Conservation (phyloP, 1,284 basidiomycete species). For the Cryptococcus amylolentus region DNA sequence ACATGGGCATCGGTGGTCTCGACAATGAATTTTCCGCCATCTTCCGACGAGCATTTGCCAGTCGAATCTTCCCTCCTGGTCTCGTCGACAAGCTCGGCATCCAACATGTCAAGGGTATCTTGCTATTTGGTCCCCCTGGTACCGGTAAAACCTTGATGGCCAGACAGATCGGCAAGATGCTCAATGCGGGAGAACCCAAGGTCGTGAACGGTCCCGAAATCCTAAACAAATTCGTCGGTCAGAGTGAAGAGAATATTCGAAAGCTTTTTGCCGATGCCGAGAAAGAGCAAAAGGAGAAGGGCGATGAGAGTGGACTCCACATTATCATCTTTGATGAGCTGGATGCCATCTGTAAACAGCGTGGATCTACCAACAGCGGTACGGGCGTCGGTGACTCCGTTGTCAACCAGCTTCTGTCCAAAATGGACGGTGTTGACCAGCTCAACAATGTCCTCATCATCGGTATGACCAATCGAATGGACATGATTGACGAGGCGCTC, state of each 20-base stretch:
- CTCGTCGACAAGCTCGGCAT: slow-evolving; percentile 98
- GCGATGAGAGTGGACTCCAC: slow-evolving; percentile 95
- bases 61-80: slow-evolving; percentile 93
- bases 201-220: slow-evolving; percentile 95
- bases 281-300: slow-evolving; percentile 98
- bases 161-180: slow-evolving; percentile 98
- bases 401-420: slow-evolving; percentile 97
- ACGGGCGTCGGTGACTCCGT: slow-evolving; percentile 98
- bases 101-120: slow-evolving; percentile 97
- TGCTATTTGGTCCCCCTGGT: slow-evolving; percentile 93
- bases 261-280: slow-evolving; percentile 98
- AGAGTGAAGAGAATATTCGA: slow-evolving; percentile 97
- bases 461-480: slow-evolving; percentile 97
- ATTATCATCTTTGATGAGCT: slow-evolving; percentile 99
- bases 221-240: slow-evolving; percentile 95
- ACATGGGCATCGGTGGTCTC: slow-evolving; percentile 99
- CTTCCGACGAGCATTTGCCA: slow-evolving; percentile 97
- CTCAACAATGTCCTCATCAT: slow-evolving; percentile 99
- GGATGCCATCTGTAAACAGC: slow-evolving; percentile 98
- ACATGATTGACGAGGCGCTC: slow-evolving; percentile 99
- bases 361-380: slow-evolving; percentile 79
- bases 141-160: slow-evolving; percentile 99
- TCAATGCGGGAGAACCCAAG: slow-evolving; percentile 97
- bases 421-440: slow-evolving; percentile 99
- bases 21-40: slow-evolving; percentile 94